Percentiles rank a stretch among this genome's conserved stretches.
phyloP scores from a whole-genome alignment of 371 early-diverging fungal species.

The Choanephora cucurbitarum region DNA sequence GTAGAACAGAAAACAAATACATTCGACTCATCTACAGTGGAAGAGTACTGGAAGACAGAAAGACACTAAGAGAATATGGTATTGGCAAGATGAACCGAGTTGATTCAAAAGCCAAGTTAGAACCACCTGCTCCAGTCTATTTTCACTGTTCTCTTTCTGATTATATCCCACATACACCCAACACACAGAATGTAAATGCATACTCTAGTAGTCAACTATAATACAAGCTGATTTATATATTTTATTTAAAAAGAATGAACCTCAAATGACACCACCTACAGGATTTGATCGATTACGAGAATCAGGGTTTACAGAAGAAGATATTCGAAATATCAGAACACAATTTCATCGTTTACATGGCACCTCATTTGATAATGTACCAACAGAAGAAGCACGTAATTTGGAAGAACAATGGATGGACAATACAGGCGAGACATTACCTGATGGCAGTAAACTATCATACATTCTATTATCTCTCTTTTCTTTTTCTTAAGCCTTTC shows the following conservation, averaged over 20 bases:
- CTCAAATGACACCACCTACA: conserved; percentile 43
- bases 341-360: conserved; percentile 64
- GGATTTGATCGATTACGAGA: conserved; percentile 75
- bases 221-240: too few relatives aligned
- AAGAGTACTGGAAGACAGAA: conserved; percentile 44
- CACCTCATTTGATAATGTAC: conserved; percentile 27
- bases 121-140: conserved; percentile 40
- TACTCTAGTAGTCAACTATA: too few relatives aligned
- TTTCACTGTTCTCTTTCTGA: conserved; percentile 54
- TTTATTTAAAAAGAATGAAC: conserved; percentile 20
- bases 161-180: conserved; percentile 30
- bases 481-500: not conserved
- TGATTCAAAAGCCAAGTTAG: conserved; percentile 34
- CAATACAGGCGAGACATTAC: conserved; percentile 56
- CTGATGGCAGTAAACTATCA: conserved; percentile 53
- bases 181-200: conserved; percentile 25
- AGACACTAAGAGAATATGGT: conserved; percentile 32
- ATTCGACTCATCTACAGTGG: conserved; percentile 61
- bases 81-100: conserved; percentile 33
- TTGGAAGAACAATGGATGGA: conserved; percentile 79
- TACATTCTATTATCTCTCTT: not conserved
- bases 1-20: conserved; percentile 39
- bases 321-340: conserved; percentile 62
- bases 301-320: conserved; percentile 70
- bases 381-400: conserved; percentile 40